Evolutionary conservation across 192 early-diverging fungal species (phyloP), one percentile per base, ranked within the genome.

Genomic region (Umbelopsis ramanniana): DNA sequence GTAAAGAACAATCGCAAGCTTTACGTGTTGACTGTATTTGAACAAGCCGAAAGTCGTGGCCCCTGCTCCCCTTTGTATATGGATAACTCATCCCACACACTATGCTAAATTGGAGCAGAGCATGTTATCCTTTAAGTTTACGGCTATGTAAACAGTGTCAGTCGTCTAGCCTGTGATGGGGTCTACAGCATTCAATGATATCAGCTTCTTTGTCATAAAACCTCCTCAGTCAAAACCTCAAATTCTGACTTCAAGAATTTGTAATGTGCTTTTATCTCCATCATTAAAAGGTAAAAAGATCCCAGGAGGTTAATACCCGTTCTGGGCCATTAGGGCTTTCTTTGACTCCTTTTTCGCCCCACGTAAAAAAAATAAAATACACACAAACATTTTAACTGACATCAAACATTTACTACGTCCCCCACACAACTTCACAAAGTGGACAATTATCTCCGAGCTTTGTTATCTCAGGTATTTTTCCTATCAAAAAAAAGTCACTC

Each of bases 401-500:
- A 63, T 35, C 22, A 26, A 54, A 54, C 26, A 26, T 37, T 63
- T 29, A 29, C 33, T 37, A 63, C 26, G n/a, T 63, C 57, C 57
- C 57, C 57, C 57, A 63, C 57, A 63, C 26, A 50, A n/a, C 33
- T n/a, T 37, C 33, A 63, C 4, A 57, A 57, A 29, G 57, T 38
- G 17, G 11, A n/a, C 35, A 63, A 63, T 63, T 63, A 63, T 63
- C 57, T 63, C 57, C 57, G 57, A 63, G 57, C 29, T 63, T 63
- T 63, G 57, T 63, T 63, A 63, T 63, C 57, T 29, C 33, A 29
- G 23, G 6, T 63, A 29, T 37, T 37, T 37, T 63, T 35, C 57
- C 57, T 63, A 63, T 63, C 57, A 35, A 46, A 10, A 46, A 15
- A 46, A 46, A 10, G 11, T 17, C 57, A 63, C 29, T 37, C 57